Conservation (phyloP, 2,329 filamentous ascomycete genomes). For the Diaporthe sp. region DNA sequence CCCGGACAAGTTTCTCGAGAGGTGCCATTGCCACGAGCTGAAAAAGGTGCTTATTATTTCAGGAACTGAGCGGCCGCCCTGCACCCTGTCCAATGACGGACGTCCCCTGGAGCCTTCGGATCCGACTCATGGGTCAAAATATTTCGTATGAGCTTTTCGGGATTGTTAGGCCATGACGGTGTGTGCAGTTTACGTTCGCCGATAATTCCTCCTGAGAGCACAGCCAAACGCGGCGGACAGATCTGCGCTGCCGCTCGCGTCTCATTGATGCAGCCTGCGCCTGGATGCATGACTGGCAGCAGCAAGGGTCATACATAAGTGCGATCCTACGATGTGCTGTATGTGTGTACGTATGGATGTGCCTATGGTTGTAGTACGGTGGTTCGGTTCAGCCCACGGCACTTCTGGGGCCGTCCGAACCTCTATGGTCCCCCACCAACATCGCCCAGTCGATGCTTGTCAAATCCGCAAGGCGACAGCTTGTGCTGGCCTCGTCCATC, state of each 20-base stretch:
- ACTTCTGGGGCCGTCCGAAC: background rate
- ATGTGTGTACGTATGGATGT: background rate
- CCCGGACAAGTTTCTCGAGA: background rate
- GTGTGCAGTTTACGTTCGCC: slow-evolving; percentile 2
- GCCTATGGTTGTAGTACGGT: background rate
- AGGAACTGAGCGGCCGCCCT: slow-evolving; percentile 4
- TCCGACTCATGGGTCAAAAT: background rate
- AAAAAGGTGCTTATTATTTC: slow-evolving; percentile 6
- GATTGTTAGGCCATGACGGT: background rate
- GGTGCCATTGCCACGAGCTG: slow-evolving; percentile 22
- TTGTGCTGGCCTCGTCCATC: slow-evolving; percentile 12
- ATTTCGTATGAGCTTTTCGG: slow-evolving; percentile 7
- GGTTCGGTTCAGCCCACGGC: slow-evolving; percentile 15
- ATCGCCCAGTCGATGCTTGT: background rate
- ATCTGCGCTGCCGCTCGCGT: slow-evolving; percentile 13
- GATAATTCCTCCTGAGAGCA: background rate
- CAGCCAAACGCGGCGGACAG: background rate
- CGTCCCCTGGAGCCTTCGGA: background rate
- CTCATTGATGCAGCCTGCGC: slow-evolving; percentile 7
- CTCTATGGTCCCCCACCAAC: background rate
- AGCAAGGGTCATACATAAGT: slow-evolving; percentile 20
- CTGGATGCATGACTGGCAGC: slow-evolving; percentile 16
- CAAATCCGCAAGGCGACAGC: background rate
- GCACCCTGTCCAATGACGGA: background rate
- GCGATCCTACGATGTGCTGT: slow-evolving; percentile 3